A percentile compares a stretch with the other conserved stretches of the same genome.
phyloP scores from a whole-genome alignment of 345 rosid species.

The Cochlearia excelsa region DNA sequence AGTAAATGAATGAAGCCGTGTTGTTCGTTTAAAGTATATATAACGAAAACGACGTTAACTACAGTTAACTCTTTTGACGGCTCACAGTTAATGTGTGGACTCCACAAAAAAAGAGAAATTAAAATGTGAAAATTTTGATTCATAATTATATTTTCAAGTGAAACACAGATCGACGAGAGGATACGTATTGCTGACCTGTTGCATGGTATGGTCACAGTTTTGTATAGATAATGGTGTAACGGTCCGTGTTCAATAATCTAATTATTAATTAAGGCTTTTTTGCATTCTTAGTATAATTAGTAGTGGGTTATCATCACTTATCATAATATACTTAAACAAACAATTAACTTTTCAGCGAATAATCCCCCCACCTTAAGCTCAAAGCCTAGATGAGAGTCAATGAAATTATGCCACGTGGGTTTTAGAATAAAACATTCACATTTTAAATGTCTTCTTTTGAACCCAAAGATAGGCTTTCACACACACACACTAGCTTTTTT shows the following conservation, averaged over 20 bases:
- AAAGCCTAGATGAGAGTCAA: conserved; percentile 34
- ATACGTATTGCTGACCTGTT: conserved; percentile 24
- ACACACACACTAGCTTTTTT: neutral
- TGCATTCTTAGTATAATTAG: conserved; percentile 11
- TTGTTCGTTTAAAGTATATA: neutral
- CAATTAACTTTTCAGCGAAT: conserved; percentile 24
- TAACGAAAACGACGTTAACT: neutral
- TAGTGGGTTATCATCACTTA: conserved; percentile 35
- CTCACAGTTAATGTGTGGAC: neutral
- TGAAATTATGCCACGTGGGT: conserved; percentile 45
- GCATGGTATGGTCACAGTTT: conserved; percentile 21
- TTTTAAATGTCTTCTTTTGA: conserved; percentile 1
- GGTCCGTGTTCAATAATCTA: conserved; percentile 26
- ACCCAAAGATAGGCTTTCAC: neutral
- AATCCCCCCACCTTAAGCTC: conserved; percentile 42
- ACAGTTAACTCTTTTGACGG: neutral
- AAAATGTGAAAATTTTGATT: no score
- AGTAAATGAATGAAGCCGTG: no score
- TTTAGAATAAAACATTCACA: neutral
- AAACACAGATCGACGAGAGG: neutral
- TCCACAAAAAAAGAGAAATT: neutral
- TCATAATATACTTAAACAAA: conserved; percentile 18
- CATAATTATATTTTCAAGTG: no score
- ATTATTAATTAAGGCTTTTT: conserved; percentile 22
- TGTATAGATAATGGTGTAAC: conserved; percentile 29